Base-by-base conservation (phyloP, 805 yeast species). In the Cyberlindnera nakhonratchasimensis region DNA sequence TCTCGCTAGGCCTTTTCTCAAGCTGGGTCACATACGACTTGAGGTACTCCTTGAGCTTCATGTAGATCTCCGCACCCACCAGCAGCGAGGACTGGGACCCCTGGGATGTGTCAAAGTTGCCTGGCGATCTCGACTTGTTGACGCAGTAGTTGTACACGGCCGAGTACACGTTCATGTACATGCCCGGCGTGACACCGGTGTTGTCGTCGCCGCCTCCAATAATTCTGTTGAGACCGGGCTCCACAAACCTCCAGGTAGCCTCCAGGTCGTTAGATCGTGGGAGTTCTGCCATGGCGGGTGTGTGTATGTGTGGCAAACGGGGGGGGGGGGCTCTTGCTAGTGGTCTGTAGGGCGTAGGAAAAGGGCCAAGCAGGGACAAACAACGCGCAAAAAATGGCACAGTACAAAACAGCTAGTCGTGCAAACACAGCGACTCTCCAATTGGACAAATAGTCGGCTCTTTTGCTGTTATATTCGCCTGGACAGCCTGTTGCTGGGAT, bases 81-180 rank as follows among this genome's bases (percentile, higher is more conserved):
- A 93, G 68, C 40, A 69, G 58, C 2, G 72, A 66, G 3, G 68
- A 57, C 47, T 67, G 71, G 5, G 57, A 59, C 14, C 54, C 40
- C 28, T 46, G 42, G 17, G 18, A 11, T 46, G 59, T 30, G 31
- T 50, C 57, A 37, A 46, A 48, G 42, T 54, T 64, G 43, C 65
- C 68, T 59, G 61, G 73, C 43, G 68, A 70, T 37, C 87, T 71
- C 5, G 89, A 80, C 51, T 82, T 82, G 55, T 82, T 82, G 33
- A 88, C 90, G 69, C 98, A 90, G 61, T 86, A 90, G 65, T 90
- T 89, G 69, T 89, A 91, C 48, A 91, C 83, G 5, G 95, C 91
- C 1, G 96, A 87, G 65, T 90, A 90, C 45, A 91, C 85, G 52
- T 83, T 83, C 85, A 89, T 86, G 64, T 87, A 89, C 82, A 84